Evolutionary conservation across 306 rosid species (phyloP), one percentile per base, ranked within the genome.

Genomic region (Vicia villosa): DNA sequence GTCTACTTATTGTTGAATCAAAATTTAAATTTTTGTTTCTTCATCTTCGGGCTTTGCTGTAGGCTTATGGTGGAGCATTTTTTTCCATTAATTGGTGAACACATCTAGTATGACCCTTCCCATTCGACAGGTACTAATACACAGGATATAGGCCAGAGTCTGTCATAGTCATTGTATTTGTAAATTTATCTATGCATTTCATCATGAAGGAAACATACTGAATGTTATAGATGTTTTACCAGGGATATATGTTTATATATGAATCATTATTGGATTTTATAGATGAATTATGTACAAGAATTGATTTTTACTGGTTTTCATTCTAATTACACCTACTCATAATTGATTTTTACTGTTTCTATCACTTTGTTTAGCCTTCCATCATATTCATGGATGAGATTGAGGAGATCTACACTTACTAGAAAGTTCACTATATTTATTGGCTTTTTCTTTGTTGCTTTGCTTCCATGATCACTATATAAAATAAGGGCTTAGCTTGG

Each of bases 41-140:
- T 68, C 65, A n/a, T 79, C 54, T 74, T 66, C 84, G 90, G 98
- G 96, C 97, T 74, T 76, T 87, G 69, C 87, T 87, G 74, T 86
- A 90, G 65, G 97, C 97, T 21, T 96, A 74, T 93, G 86, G 98
- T 93, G 90, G 96, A 93, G 80, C 98, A 93, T n/a, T 77, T 90
- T 93, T 76, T 88, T 93, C 87, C 97, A 93, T 83, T 93, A 96
- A 20, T 42, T 90, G 77, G 96, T 90, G 83, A 93, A 93, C 83
- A 93, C 90, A 17, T 93, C 98, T 68, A 97, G 97, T 20, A 84
- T 94, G 98, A 94, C 98, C 24, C 97, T 94, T 68, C 98, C 90
- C 78, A 90, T 94, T 45, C 86, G 78, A 22, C 98, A 93, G 98
- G 98, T 93, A 93, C 60, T 57, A 47, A 75, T 66, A 34, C 38